Evolutionary conservation across 1,284 basidiomycete species (phyloP), one percentile per base, ranked within the genome.

Genomic region (Takashimella tepidaria): DNA sequence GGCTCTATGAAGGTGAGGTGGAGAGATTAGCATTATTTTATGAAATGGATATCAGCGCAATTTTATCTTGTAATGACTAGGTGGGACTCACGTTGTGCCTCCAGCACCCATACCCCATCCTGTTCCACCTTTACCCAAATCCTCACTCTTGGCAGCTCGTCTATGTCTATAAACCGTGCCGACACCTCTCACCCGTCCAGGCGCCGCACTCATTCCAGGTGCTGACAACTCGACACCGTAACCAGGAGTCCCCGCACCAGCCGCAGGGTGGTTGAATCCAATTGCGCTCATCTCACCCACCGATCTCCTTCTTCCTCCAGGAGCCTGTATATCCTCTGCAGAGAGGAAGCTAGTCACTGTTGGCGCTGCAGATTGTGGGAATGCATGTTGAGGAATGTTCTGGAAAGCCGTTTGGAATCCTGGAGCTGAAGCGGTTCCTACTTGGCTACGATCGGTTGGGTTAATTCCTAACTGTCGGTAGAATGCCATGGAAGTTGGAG

Each of bases 51-150:
- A n/a, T n/a, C n/a, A n/a, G n/a, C n/a, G n/a, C n/a, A n/a, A n/a
- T n/a, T n/a, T n/a, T n/a, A n/a, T n/a, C n/a, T n/a, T n/a, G n/a
- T n/a, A n/a, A n/a, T n/a, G n/a, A n/a, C n/a, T n/a, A n/a, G n/a
- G 16, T 13, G 22, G 19, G 23, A 70, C 71, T 66, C 58, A 74
- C 68, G 73, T 75, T 11, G 70, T 69, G 37, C 69, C 72, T 37
- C 67, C 73, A 19, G 52, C 57, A 23, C 70, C 73, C 6, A 71
- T 52, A 12, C 72, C 73, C 70, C 70, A 73, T 5, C 68, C 70
- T 21, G 60, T 61, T 1, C 64, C 70, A 12, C 53, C 47, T 44
- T 68, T 58, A 5, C 70, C 67, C 31, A 68, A 61, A 61, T 76
- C 74, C 50, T 75, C 74, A 50, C 69, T 72, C 56, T 65, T 69